Conservation (phyloP, 2,329 filamentous ascomycete species). For the Ceratocystis smalleyi region DNA sequence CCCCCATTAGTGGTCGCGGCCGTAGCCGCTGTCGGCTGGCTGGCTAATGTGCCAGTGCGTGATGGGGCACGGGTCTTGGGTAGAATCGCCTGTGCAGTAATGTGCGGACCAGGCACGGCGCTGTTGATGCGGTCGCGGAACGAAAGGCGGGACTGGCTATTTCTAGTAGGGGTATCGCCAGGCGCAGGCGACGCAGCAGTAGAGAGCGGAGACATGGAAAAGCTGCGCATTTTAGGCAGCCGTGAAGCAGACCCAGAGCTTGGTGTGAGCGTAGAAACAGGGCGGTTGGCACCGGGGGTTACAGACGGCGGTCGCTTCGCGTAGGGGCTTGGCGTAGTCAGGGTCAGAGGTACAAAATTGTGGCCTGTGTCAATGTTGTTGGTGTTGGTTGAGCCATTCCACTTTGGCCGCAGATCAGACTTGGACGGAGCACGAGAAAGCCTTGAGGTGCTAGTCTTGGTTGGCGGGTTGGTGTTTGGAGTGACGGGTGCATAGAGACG, state of each 20-base stretch:
- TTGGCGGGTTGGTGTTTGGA: not conserved
- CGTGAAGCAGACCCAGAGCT: slow-evolving; percentile 27
- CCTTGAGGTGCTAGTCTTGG: slow-evolving; percentile 16
- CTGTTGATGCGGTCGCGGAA: slow-evolving; percentile 37
- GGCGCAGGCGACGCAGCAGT: slow-evolving; percentile 33
- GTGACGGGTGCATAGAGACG: slow-evolving; percentile 32
- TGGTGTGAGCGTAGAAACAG: slow-evolving; percentile 29
- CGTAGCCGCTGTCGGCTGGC: not conserved
- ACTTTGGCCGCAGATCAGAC: slow-evolving; percentile 47
- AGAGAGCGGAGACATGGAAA: slow-evolving; percentile 28
- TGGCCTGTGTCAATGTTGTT: slow-evolving; percentile 50
- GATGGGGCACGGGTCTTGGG: slow-evolving; percentile 33
- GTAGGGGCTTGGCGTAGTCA: slow-evolving; percentile 45
- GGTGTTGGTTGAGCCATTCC: slow-evolving; percentile 55
- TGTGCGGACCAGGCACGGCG: slow-evolving; percentile 33
- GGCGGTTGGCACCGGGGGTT: slow-evolving; percentile 26
- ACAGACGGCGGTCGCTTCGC: slow-evolving; percentile 31
- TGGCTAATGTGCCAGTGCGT: slow-evolving; percentile 22
- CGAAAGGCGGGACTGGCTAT: slow-evolving; percentile 31
- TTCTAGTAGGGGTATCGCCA: slow-evolving; percentile 32
- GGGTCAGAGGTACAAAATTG: slow-evolving; percentile 47
- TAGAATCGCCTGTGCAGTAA: slow-evolving; percentile 30
- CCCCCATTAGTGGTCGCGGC: not conserved
- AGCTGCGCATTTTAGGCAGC: slow-evolving; percentile 35
- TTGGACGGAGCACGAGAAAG: slow-evolving; percentile 32